phyloP scores from a whole-genome alignment of 2,329 filamentous ascomycete species.

The Purpureocillium lavendulum region DNA sequence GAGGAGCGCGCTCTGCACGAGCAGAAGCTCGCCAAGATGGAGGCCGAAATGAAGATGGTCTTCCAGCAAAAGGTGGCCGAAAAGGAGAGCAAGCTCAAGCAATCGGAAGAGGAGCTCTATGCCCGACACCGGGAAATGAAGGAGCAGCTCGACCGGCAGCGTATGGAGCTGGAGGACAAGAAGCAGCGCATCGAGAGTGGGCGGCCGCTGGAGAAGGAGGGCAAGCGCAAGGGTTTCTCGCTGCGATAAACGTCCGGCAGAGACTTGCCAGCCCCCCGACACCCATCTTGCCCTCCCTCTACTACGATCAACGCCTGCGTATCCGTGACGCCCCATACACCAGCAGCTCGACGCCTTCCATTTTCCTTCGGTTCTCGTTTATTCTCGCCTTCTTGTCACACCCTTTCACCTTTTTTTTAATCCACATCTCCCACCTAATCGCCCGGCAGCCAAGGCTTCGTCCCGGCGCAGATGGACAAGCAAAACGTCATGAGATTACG shows the following conservation, averaged over 20 bases:
- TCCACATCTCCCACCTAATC: constrained; percentile 28
- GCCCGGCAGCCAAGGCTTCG: constrained; percentile 24
- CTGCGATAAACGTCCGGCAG: constrained; percentile 61
- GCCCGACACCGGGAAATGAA: constrained; percentile 99
- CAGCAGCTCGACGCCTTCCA: constrained; percentile 48
- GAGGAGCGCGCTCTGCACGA: constrained; percentile 97
- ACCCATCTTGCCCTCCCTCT: constrained; percentile 19
- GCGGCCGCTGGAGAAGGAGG: constrained; percentile 92
- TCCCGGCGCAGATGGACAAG: constrained; percentile 18
- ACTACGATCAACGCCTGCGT: constrained; percentile 45
- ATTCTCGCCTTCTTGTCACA: constrained; percentile 25
- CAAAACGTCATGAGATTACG: constrained; percentile 24
- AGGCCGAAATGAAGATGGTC: constrained; percentile 99
- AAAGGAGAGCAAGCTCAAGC: constrained; percentile 99
- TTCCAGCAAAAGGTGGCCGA: constrained; percentile 99
- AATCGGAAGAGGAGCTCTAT: constrained; percentile 98
- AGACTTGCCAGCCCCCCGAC: constrained; percentile 12
- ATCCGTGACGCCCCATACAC: constrained; percentile 50
- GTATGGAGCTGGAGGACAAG: constrained; percentile 95
- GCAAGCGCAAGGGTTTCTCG: constrained; percentile 98
- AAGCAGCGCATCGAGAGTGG: constrained; percentile 92
- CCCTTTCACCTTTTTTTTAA: constrained; percentile 27
- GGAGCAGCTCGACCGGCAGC: constrained; percentile 94
- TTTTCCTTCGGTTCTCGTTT: constrained; percentile 37
- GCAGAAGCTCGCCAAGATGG: constrained; percentile 99